These are phyloP conservation scores for Pseudozyma thailandica DNA, from an alignment of 1,284 basidiomycete genomes.

Conservation along the genomic window DNA sequence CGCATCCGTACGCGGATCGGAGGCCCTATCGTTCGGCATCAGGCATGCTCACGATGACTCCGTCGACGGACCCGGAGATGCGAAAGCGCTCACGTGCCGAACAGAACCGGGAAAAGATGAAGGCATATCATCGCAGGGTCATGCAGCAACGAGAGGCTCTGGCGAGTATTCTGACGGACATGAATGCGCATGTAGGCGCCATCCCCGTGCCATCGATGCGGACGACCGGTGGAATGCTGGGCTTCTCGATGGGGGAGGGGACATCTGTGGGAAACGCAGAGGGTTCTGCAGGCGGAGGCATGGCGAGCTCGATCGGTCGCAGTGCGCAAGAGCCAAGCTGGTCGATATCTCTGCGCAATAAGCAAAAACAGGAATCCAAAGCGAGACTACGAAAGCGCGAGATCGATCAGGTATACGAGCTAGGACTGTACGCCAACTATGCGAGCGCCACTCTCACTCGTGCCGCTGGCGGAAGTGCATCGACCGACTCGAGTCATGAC, in stretches of 20 bases:
- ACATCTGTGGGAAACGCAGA: neutral
- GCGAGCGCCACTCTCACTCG: conserved; percentile 5
- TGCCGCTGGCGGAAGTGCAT: neutral
- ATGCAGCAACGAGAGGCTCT: conserved; percentile 48
- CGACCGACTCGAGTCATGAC: too few relatives aligned
- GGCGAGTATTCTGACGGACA: conserved; percentile 23
- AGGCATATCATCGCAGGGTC: conserved; percentile 39
- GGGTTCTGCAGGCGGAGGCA: neutral
- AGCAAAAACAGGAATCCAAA: conserved; percentile 48
- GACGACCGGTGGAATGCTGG: neutral
- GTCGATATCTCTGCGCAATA: conserved; percentile 33
- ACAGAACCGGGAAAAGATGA: conserved; percentile 51
- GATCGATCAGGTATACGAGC: conserved; percentile 41
- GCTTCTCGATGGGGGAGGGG: neutral
- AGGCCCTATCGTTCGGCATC: conserved; percentile 4
- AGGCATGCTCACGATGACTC: conserved; percentile 12
- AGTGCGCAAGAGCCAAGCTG: conserved; percentile 16
- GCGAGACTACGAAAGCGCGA: conserved; percentile 39
- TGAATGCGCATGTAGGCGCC: conserved; percentile 27
- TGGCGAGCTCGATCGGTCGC: conserved; percentile 8
- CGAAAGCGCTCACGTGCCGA: conserved; percentile 36
- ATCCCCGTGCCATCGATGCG: conserved; percentile 3
- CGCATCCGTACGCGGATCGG: conserved; percentile 13
- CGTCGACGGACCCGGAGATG: conserved; percentile 20
- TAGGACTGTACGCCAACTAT: conserved; percentile 26